Percentiles rank a stretch among this genome's conserved stretches.
These are phyloP conservation scores for Pythium aphanidermatum DNA, from an alignment of 352 stramenopile species.

Conservation along the genomic window DNA sequence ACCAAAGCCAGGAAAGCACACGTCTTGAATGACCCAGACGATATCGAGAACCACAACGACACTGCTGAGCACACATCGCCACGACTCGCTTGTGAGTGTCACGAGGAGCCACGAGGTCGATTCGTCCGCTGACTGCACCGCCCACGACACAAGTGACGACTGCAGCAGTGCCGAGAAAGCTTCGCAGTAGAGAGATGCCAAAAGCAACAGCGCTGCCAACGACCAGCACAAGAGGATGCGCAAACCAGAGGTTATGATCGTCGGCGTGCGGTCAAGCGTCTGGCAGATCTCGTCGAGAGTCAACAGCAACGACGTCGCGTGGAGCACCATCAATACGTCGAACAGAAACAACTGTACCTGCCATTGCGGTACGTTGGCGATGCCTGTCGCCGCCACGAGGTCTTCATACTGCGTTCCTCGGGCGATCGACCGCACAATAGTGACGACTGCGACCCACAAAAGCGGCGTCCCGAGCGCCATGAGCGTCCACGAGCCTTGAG, in stretches of 20 bases:
- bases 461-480: slow-evolving; percentile 29
- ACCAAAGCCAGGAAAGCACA: slow-evolving; percentile 40
- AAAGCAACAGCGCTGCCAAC: slow-evolving; percentile 17
- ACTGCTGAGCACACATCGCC: slow-evolving; percentile 11
- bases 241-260: no score
- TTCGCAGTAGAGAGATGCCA: slow-evolving; percentile 26
- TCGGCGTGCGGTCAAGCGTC: no score
- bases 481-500: slow-evolving; percentile 56
- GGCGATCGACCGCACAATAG: slow-evolving; percentile 6
- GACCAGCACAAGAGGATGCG: slow-evolving; percentile 6
- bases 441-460: slow-evolving; percentile 23
- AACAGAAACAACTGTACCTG: slow-evolving; percentile 28
- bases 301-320: slow-evolving; percentile 29
- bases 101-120: no score
- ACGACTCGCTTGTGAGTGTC: slow-evolving; percentile 13
- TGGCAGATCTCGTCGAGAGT: slow-evolving; percentile 39
- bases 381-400: background rate
- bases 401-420: slow-evolving; percentile 7
- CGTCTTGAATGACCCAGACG: slow-evolving; percentile 47
- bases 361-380: slow-evolving; percentile 22
- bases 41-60: slow-evolving; percentile 36
- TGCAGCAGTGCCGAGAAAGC: background rate
- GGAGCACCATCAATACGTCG: slow-evolving; percentile 31
- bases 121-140: slow-evolving; percentile 2
- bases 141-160: slow-evolving; percentile 7